phyloP scores from a whole-genome alignment of 2,329 filamentous ascomycete genomes.

The Fusarium sp. region DNA sequence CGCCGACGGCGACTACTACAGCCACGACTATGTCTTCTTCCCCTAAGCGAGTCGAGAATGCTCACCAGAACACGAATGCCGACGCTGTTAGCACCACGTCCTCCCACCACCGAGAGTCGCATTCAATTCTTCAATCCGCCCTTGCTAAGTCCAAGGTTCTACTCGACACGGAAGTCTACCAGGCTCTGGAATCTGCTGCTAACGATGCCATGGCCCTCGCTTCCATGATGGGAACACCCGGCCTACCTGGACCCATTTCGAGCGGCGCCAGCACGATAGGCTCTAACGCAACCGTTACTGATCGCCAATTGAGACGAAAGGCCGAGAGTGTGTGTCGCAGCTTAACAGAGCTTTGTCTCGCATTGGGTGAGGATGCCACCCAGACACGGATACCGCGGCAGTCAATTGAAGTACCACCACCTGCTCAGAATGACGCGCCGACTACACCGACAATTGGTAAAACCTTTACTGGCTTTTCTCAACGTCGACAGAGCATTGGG shows the following conservation, averaged over 20 bases:
- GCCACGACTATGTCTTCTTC: constrained; percentile 92
- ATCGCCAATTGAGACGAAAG: constrained; percentile 89
- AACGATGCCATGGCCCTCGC: constrained; percentile 84
- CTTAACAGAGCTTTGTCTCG: constrained; percentile 90
- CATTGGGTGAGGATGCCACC: constrained; percentile 73
- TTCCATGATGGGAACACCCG: constrained; percentile 79
- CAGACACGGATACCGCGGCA: constrained; percentile 50
- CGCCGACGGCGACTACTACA: constrained; percentile 89
- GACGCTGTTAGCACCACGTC: constrained; percentile 57
- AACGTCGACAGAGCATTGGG: constrained; percentile 56
- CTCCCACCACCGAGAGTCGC: constrained; percentile 65
- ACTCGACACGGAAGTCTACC: constrained; percentile 78
- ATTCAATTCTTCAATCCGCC: constrained; percentile 84
- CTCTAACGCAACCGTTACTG: constrained; percentile 67
- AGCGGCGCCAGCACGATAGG: constrained; percentile 74
- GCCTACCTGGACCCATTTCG: constrained; percentile 75
- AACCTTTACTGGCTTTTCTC: constrained; percentile 52
- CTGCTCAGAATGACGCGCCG: constrained; percentile 43
- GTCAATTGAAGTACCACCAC: constrained; percentile 23
- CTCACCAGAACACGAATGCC: constrained; percentile 36
- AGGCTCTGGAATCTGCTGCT: constrained; percentile 82
- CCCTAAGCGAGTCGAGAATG: constrained; percentile 72
- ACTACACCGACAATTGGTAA: constrained; percentile 61
- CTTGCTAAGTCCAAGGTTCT: constrained; percentile 80
- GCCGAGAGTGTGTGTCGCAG: constrained; percentile 93